Evolutionary conservation across 148 eudicot genomes (phyloP), one percentile per base, ranked within the genome.

Genomic region (Cornus kousa): DNA sequence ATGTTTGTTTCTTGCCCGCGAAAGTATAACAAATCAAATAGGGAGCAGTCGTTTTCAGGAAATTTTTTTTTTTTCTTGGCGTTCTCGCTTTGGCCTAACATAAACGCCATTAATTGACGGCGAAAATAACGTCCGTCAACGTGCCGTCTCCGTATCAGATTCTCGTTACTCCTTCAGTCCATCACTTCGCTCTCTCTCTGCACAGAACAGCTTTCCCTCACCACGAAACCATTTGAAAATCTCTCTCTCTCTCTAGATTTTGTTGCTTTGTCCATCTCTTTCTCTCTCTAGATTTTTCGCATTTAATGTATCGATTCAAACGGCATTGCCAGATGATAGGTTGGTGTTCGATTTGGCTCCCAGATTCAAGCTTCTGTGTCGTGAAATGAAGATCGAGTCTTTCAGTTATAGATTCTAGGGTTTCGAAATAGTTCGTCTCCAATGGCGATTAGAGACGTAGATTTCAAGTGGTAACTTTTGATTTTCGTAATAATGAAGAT

Each of bases 381-480:
- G 2, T n/a, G 33, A 50, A 33, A 76, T 60, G 65, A 70, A 71
- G 40, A 64, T 55, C 16, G 68, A 67, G 48, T 72, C 46, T 53
- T 79, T 70, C 37, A 59, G 40, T 5, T 2, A 19, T 22, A n/a
- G 53, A 76, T 77, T 43, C 37, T 72, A 71, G 77, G 80, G 69
- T 46, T 76, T 71, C 73, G 32, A 32, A 19, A 37, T 33, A 50
- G 39, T 48, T 23, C 33, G 28, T 53, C 75, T 65, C 71, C 78
- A 48, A 91, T 91, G 94, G 86, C 92, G 57, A 89, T 87, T 50
- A 83, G 87, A 76, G 90, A 92, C 75, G 88, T 89, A 8, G 90
- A 93, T 83, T 93, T 95, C 89, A 93, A 91, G 85, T 95, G 98
- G 98, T 95, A 14, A 74, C 85, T 78, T 74, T 20, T 31, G 3